These are phyloP conservation scores for Sarocladium brachiariae DNA, from an alignment of 2,329 filamentous ascomycete genomes.

Conservation along the genomic window DNA sequence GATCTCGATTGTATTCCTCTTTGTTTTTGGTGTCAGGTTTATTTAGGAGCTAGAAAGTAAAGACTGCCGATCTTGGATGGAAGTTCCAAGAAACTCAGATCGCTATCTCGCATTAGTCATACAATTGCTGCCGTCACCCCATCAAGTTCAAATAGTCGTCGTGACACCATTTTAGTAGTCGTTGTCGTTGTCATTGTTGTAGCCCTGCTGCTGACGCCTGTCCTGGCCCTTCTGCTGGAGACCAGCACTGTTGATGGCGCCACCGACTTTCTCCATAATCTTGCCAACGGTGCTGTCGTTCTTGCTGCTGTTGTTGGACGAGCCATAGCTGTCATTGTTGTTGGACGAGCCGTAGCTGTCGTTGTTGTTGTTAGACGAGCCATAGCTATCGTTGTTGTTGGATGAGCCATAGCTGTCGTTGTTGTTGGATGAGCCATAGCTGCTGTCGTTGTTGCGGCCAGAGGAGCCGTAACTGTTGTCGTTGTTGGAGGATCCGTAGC, in stretches of 20 bases:
- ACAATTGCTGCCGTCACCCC: not conserved
- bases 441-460: constrained; percentile 19
- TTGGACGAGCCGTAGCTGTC: constrained; percentile 15
- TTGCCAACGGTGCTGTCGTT: constrained; percentile 46
- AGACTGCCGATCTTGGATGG: too few species aligned
- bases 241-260: constrained; percentile 38
- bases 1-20: too few species aligned
- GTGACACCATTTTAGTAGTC: constrained; percentile 9
- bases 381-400: constrained; percentile 13
- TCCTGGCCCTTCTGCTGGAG: constrained; percentile 41
- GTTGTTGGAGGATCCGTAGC: constrained; percentile 13
- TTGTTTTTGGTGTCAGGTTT: too few species aligned
- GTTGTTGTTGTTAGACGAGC: constrained; percentile 12
- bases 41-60: too few species aligned
- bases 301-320: constrained; percentile 10
- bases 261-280: constrained; percentile 51
- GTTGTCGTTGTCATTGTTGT: constrained; percentile 19
- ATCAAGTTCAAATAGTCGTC: not conserved
- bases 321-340: constrained; percentile 15
- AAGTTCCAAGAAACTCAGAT: too few species aligned
- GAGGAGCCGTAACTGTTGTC: constrained; percentile 13
- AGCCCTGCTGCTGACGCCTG: constrained; percentile 36
- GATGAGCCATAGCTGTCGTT: constrained; percentile 15
- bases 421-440: constrained; percentile 16
- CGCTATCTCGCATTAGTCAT: too few species aligned